Percentiles rank a stretch among this genome's conserved stretches.
phyloP scores from a whole-genome alignment of 805 yeast species.

The Wickerhamiella lipophila region DNA sequence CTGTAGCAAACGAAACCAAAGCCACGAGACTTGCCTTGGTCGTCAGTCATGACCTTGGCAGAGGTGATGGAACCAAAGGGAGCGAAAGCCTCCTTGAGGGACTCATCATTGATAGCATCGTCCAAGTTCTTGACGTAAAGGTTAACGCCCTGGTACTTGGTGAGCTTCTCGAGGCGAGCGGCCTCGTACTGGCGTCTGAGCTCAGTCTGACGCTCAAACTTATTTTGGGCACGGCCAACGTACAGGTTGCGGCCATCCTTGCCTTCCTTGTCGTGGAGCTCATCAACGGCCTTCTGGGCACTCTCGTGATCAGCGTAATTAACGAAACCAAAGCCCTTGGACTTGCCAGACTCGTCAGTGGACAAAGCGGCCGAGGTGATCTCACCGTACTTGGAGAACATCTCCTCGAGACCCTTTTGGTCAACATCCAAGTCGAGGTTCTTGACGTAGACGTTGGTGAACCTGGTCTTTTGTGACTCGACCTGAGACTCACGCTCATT shows the following conservation, averaged over 20 bases:
- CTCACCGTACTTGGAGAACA: slow-evolving; percentile 62
- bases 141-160: slow-evolving; percentile 95
- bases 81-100: slow-evolving; percentile 79
- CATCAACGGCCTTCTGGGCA: slow-evolving; percentile 86
- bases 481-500: slow-evolving; percentile 89
- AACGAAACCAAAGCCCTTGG: slow-evolving; percentile 92
- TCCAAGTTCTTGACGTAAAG: slow-evolving; percentile 93
- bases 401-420: slow-evolving; percentile 45
- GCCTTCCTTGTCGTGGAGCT: slow-evolving; percentile 74
- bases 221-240: slow-evolving; percentile 99
- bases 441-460: slow-evolving; percentile 92
- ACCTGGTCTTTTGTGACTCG: slow-evolving; percentile 81
- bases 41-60: slow-evolving; percentile 92
- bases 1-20: slow-evolving; percentile 98
- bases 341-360: slow-evolving; percentile 72
- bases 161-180: slow-evolving; percentile 77
- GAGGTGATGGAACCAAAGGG: slow-evolving; percentile 92
- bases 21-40: slow-evolving; percentile 89
- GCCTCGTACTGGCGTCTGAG: slow-evolving; percentile 90
- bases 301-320: slow-evolving; percentile 78
- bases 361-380: slow-evolving; percentile 76
- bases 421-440: slow-evolving; percentile 64
- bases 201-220: slow-evolving; percentile 92
- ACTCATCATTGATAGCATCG: slow-evolving; percentile 82
- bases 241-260: slow-evolving; percentile 59